Evolutionary conservation across 768 basidiomycete species (phyloP).

Genomic region (Chalciporus sphaerocephalus): DNA sequence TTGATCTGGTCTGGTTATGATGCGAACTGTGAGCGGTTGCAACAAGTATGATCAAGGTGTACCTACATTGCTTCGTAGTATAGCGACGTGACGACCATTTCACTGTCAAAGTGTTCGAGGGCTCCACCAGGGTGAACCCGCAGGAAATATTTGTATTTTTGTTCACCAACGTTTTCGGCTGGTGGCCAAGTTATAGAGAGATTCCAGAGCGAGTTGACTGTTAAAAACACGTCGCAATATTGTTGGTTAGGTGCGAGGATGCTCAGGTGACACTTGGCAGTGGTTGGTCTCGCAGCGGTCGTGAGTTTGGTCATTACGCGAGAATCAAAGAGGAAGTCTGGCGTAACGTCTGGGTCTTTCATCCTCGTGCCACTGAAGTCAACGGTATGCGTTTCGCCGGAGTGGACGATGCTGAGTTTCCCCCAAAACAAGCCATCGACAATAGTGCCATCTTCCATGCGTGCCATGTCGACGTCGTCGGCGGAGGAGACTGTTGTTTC

Average conservation of each 20-base stretch:
- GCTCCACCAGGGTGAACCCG: constrained; percentile 83
- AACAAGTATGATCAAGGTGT: background rate
- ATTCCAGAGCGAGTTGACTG: constrained; percentile 71
- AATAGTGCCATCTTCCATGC: constrained; percentile 83
- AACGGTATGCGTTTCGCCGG: constrained; percentile 71
- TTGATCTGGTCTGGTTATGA: constrained; percentile 62
- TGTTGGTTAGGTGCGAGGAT: constrained; percentile 69
- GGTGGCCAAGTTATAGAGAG: constrained; percentile 75
- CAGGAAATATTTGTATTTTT: constrained; percentile 79
- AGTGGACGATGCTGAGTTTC: constrained; percentile 77
- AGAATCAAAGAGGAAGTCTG: constrained; percentile 71
- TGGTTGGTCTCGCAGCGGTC: constrained; percentile 65
- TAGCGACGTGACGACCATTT: constrained; percentile 71
- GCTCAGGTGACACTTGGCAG: constrained; percentile 72
- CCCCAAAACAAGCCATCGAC: constrained; percentile 89
- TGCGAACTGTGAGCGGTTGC: constrained; percentile 1
- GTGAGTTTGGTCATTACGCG: constrained; percentile 75
- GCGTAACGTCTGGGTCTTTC: constrained; percentile 55
- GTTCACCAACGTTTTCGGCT: constrained; percentile 59
- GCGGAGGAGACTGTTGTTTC: constrained; percentile 75
- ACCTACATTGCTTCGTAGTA: constrained; percentile 85
- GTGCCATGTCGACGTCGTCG: constrained; percentile 85
- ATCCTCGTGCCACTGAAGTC: constrained; percentile 81
- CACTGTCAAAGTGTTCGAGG: constrained; percentile 80
- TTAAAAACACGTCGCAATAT: constrained; percentile 75